These are phyloP conservation scores for Betula pendula DNA, from an alignment of 306 rosid species.

Conservation along the genomic window DNA sequence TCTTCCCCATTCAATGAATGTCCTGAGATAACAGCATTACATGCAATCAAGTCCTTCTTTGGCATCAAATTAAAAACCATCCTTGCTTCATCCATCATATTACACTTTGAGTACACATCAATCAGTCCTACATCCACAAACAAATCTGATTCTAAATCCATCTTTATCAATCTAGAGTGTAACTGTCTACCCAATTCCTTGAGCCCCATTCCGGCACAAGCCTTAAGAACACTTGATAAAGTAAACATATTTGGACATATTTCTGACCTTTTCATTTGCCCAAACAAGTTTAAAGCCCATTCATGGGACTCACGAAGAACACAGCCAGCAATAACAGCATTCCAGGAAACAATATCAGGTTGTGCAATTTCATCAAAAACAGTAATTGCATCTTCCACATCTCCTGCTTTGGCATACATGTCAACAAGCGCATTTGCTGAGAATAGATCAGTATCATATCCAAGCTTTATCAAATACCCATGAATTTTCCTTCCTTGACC, in stretches of 20 bases:
- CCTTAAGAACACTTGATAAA: slow-evolving; percentile 75
- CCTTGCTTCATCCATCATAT: slow-evolving; percentile 67
- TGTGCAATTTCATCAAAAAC: slow-evolving; percentile 56
- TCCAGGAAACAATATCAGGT: slow-evolving; percentile 88
- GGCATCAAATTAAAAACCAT: slow-evolving; percentile 57
- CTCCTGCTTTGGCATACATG: slow-evolving; percentile 75
- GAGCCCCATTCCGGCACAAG: slow-evolving; percentile 60
- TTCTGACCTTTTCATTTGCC: slow-evolving; percentile 50
- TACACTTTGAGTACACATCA: slow-evolving; percentile 83
- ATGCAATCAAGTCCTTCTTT: slow-evolving; percentile 59
- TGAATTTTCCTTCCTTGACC: slow-evolving; percentile 56
- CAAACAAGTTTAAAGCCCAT: slow-evolving; percentile 50
- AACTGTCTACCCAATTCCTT: slow-evolving; percentile 74
- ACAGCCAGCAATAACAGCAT: slow-evolving; percentile 88
- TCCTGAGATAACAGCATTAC: slow-evolving; percentile 82
- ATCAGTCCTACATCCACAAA: slow-evolving; percentile 71
- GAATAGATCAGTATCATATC: slow-evolving; percentile 64
- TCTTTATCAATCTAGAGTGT: slow-evolving; percentile 67
- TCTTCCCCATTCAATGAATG: slow-evolving; percentile 65
- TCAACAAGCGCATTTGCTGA: slow-evolving; percentile 81
- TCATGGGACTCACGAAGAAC: slow-evolving; percentile 61
- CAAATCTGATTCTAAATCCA: slow-evolving; percentile 55
- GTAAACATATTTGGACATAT: slow-evolving; percentile 67
- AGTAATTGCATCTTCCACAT: slow-evolving; percentile 49
- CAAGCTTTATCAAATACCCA: slow-evolving; percentile 62